phyloP scores from a whole-genome alignment of 306 rosid species.

The Begonia masoniana region DNA sequence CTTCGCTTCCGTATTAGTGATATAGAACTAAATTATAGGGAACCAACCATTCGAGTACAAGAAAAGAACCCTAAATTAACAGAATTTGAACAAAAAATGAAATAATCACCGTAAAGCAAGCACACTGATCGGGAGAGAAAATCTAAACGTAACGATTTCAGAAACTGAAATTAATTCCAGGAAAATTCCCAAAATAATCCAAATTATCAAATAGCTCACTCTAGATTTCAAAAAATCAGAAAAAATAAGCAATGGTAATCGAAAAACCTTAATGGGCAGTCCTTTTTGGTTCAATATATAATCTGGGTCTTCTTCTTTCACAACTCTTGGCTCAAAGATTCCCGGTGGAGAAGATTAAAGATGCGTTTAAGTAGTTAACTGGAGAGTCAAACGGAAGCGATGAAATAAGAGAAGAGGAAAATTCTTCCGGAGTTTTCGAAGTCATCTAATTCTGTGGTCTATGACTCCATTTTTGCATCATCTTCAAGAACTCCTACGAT shows the following conservation, averaged over 20 bases:
- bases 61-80: not conserved
- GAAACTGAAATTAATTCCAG: slow-evolving; percentile 9
- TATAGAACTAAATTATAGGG: not conserved
- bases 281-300: slow-evolving; percentile 27
- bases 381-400: slow-evolving; percentile 19
- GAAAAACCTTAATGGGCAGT: slow-evolving; percentile 10
- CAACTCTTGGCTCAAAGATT: slow-evolving; percentile 21
- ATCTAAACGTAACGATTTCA: slow-evolving; percentile 10
- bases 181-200: slow-evolving; percentile 6
- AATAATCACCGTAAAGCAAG: not conserved
- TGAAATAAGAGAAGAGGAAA: slow-evolving; percentile 37
- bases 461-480: slow-evolving; percentile 23
- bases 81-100: not conserved
- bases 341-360: slow-evolving; percentile 26
- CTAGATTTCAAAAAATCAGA: slow-evolving; percentile 20
- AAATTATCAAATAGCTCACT: slow-evolving; percentile 14
- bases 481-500: not conserved
- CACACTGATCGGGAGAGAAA: slow-evolving; percentile 14
- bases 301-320: slow-evolving; percentile 23
- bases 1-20: not conserved
- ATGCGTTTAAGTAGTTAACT: slow-evolving; percentile 13
- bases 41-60: too few species aligned
- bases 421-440: slow-evolving; percentile 57
- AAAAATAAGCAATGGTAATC: slow-evolving; percentile 13
- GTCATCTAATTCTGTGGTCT: slow-evolving; percentile 50